Evolutionary conservation across 2,329 filamentous ascomycete genomes (phyloP).

Genomic region (Trichoderma aggressivum): DNA sequence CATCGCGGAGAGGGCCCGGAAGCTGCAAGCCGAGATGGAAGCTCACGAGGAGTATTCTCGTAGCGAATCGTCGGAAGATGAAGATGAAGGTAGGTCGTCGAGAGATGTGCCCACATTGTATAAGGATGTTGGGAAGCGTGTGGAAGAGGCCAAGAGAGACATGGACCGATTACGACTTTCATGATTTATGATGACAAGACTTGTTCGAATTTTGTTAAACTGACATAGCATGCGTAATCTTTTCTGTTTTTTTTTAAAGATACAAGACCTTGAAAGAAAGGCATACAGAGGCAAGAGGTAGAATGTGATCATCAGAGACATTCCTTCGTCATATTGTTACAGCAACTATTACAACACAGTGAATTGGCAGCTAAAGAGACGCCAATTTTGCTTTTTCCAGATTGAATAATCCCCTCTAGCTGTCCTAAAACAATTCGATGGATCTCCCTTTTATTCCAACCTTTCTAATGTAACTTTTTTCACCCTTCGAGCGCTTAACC

Average conservation of each 20-base stretch:
- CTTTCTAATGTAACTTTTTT: background rate
- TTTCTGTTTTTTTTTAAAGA: background rate
- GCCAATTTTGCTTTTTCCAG: background rate
- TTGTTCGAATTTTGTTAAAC: background rate
- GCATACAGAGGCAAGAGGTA: background rate
- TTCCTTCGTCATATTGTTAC: slow-evolving; percentile 21
- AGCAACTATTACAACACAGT: slow-evolving; percentile 11
- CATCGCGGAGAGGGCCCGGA: slow-evolving; percentile 42
- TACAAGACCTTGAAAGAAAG: background rate
- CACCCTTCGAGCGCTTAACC: slow-evolving; percentile 42
- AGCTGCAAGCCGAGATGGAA: slow-evolving; percentile 42
- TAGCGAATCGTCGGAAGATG: slow-evolving; percentile 31
- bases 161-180: slow-evolving; percentile 34
- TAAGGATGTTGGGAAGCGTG: slow-evolving; percentile 47
- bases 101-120: slow-evolving; percentile 53
- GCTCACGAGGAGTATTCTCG: slow-evolving; percentile 48
- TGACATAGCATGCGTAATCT: background rate
- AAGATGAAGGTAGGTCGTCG: slow-evolving; percentile 47
- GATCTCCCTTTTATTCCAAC: background rate
- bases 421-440: background rate
- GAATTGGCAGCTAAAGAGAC: background rate
- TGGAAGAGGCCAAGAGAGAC: slow-evolving; percentile 50
- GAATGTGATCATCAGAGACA: background rate
- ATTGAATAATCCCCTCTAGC: background rate
- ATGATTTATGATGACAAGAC: background rate